Evolutionary conservation across 1,284 basidiomycete species (phyloP).

Genomic region (Microbotryum violaceum): DNA sequence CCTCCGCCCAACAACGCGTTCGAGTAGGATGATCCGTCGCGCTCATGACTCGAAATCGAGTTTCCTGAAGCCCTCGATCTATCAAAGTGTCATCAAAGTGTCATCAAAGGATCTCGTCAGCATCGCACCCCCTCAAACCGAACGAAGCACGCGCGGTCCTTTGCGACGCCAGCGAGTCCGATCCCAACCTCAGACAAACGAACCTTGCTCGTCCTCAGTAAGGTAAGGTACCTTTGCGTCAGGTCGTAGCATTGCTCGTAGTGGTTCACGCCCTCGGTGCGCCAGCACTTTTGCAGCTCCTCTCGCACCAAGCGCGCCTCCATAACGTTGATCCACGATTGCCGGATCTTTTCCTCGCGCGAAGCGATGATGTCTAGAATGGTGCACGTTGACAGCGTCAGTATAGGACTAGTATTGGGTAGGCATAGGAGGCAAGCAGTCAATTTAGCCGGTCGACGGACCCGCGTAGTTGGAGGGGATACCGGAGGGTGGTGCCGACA

Average conservation of each 20-base stretch:
- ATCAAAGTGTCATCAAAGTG: neutral
- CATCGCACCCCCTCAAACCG: too few species aligned
- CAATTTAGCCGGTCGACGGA: neutral
- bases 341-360: conserved; percentile 73
- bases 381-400: neutral
- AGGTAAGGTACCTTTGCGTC: conserved; percentile 71
- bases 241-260: conserved; percentile 81
- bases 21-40: neutral
- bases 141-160: neutral
- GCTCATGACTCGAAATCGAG: conserved; percentile 25
- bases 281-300: conserved; percentile 86
- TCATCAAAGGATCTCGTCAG: neutral
- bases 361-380: conserved; percentile 45
- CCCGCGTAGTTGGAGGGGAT: conserved; percentile 28
- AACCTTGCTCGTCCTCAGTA: conserved; percentile 70
- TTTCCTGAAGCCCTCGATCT: conserved; percentile 32
- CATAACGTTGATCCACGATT: conserved; percentile 93
- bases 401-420: neutral
- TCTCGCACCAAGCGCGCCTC: conserved; percentile 82
- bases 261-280: conserved; percentile 75
- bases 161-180: neutral
- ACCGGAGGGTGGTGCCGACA: conserved; percentile 21
- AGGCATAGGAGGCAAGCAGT: neutral
- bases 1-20: too few species aligned
- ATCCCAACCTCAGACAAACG: neutral